Evolutionary conservation across 2,329 filamentous ascomycete genomes (phyloP), one percentile per base, ranked within the genome.

Genomic region (Venturia carpophila): DNA sequence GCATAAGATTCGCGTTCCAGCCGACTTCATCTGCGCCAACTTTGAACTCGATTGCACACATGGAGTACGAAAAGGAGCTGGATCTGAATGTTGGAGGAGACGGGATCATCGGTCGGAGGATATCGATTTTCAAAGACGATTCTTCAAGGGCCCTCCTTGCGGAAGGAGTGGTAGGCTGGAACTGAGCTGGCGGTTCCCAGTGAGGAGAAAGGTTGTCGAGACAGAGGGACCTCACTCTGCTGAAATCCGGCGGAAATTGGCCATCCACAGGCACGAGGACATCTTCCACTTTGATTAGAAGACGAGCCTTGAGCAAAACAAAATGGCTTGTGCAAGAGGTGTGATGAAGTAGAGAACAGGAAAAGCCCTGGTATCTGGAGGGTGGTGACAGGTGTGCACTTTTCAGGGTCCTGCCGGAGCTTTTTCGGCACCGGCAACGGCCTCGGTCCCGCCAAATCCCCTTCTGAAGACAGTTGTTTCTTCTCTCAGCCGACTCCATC

Each of bases 121-220:
- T 66, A 45, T 63, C 60, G 17, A 21, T 66, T 4, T 63, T 45
- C 45, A 42, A 63, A 21, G 60, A 63, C 21, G 58, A n/a, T 30
- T 3, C 30, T 5, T 21, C 45, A 27, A 13, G 39, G n/a, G 52
- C 42, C 6, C 42, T 30, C 21, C 27, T 63, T 42, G 64, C 64
- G 1, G 64, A 66, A 41, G 64, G 64, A 7, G 45, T 66, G 3
- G 47, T 66, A 19, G 64, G 64, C 5, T 66, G 64, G 64, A 66
- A 66, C 34, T 66, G 56, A 65, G 9, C 7, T 37, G 15, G 6
- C 19, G 13, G 7, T 3, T 3, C 19, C 52, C 30, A 4, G 5
- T 1, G 13, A 34, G 1, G 15, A 24, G 24, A 17, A 19, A 34
- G 17, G 45, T 6, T 34, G 30, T 34, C 30, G 6, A 34, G 30